Evolutionary conservation across 768 basidiomycete species (phyloP).

Genomic region (Naganishia onofrii): DNA sequence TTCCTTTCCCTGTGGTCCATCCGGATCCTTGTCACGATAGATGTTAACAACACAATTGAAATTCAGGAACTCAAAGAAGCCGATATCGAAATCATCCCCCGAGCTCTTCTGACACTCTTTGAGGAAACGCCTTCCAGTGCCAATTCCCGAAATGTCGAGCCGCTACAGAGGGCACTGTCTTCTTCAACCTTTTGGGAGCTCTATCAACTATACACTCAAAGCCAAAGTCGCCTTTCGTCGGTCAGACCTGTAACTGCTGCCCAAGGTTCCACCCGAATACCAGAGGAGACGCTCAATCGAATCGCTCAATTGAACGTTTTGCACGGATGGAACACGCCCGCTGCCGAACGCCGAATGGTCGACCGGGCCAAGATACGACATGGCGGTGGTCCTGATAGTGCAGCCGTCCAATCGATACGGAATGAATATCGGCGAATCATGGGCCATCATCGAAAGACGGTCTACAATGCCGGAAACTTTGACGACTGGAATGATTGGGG

Average conservation of each 20-base stretch:
- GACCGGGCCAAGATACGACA: constrained; percentile 37
- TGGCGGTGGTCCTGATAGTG: constrained; percentile 28
- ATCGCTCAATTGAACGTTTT: constrained; percentile 34
- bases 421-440: constrained; percentile 34
- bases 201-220: constrained; percentile 9
- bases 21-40: background rate
- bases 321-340: constrained; percentile 33
- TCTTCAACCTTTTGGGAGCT: constrained; percentile 16
- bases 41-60: background rate
- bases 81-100: background rate
- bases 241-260: background rate
- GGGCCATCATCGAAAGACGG: constrained; percentile 38
- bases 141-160: background rate
- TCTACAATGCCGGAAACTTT: constrained; percentile 40
- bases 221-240: background rate
- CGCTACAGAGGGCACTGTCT: constrained; percentile 8
- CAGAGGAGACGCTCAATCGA: background rate
- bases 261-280: background rate
- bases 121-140: background rate
- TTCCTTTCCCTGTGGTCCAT: constrained; percentile 24
- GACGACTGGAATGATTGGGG: constrained; percentile 43
- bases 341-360: constrained; percentile 29
- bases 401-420: constrained; percentile 36
- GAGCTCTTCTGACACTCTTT: constrained; percentile 7
- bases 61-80: background rate